A percentile compares a stretch with the other conserved stretches of the same genome.
Evolutionary conservation across 768 basidiomycete genomes (phyloP).

Genomic region (Crepidotus variabilis): DNA sequence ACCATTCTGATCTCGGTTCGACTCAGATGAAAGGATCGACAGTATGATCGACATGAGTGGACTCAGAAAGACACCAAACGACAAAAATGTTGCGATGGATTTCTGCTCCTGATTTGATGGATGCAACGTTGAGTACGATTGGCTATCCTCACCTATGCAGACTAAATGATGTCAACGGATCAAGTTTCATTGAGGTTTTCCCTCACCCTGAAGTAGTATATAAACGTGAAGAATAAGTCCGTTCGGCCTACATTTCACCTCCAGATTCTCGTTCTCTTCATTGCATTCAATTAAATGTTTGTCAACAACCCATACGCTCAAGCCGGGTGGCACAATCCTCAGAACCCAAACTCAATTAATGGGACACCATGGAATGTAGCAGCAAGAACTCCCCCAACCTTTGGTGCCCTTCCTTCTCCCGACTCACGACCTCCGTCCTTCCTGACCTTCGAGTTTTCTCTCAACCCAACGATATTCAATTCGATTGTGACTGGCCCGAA

Average conservation of each 20-base stretch:
- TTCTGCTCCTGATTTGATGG: neutral
- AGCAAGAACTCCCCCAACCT: constrained; percentile 17
- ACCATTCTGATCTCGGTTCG: neutral
- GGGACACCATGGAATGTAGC: constrained; percentile 12
- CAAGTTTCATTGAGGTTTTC: neutral
- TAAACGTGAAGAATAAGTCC: neutral
- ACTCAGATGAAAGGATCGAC: neutral
- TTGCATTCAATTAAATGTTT: constrained; percentile 12
- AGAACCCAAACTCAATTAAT: constrained; percentile 24
- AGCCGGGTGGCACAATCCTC: constrained; percentile 27
- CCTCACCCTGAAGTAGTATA: neutral
- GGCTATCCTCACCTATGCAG: neutral
- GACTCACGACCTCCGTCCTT: constrained; percentile 3
- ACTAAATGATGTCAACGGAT: neutral
- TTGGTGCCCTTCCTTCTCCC: constrained; percentile 21
- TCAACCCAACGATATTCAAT: constrained; percentile 38
- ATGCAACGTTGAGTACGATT: neutral
- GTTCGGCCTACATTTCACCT: neutral
- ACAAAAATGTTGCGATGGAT: neutral
- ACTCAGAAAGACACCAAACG: neutral
- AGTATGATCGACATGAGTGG: neutral
- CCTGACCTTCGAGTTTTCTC: constrained; percentile 22
- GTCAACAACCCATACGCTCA: constrained; percentile 28
- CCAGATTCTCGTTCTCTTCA: neutral
- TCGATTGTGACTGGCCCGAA: constrained; percentile 41